Evolutionary conservation across 2,329 filamentous ascomycete genomes (phyloP), one percentile per base, ranked within the genome.

Genomic region (Colletotrichum acutatum): DNA sequence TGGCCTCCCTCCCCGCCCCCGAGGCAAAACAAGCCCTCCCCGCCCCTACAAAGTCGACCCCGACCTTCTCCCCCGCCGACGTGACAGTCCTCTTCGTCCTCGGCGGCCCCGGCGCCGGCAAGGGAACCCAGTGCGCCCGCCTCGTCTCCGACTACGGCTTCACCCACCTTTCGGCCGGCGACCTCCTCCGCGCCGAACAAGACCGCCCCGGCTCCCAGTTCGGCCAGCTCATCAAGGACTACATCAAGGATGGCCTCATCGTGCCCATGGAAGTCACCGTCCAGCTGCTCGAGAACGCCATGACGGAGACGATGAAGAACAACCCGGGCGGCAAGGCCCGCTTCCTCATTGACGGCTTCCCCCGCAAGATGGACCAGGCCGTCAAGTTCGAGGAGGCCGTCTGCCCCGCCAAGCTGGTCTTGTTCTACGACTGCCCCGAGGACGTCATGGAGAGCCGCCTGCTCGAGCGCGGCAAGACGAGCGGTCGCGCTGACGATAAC

Each of bases 241-340:
- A 97, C 86, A 99, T 99, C 88, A 94, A 93, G 80, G 93, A 99
- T 82, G 97, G 97, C 72, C 91, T 91, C 78, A 99, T 99, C 83
- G 97, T 99, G 75, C 97, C 97, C n/a, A 97, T 98, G 94, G 96
- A 98, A 83, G 95, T 98, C 63, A 99, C 97, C 5, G 93, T 99
- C 72, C 93, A 95, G 79, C 86, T 99, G 46, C 90, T 99, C 56
- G 95, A 98, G 85, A 97, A 98, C 83, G 95, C 95, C 71, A 98
- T 99, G 94, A 88, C 88, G 69, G 90, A 89, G 9, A 88, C 90
- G 14, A 90, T 98, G 65, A 84, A 87, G 69, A 83, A n/a, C 16
- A 49, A 85, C 14, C 78, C 80, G 64, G 78, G 75, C 66, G 79
- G 80, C 75, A 92, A 91, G 82, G 42, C 42, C 7, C 91, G 93